A percentile compares a stretch with the other conserved stretches of the same genome.
Conservation (phyloP, 352 stramenopile genomes). For the Phytophthora cajani region DNA sequence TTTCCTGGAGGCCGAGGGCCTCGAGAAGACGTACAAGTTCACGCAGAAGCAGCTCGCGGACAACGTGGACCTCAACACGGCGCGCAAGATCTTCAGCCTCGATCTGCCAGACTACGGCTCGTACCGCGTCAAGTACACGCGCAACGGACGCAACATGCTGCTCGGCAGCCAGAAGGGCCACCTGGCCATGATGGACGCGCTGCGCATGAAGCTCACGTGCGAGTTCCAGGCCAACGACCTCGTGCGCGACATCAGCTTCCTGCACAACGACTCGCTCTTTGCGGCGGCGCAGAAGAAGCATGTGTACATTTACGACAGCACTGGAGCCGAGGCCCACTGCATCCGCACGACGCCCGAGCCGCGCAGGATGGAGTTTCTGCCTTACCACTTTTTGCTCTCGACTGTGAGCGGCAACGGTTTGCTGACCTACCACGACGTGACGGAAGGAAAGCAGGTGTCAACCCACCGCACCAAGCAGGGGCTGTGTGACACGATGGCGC, state of each 20-base stretch:
- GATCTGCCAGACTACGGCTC: conserved; percentile 92
- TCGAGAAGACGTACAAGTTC: conserved; percentile 97
- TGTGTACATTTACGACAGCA: conserved; percentile 98
- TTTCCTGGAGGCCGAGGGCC: conserved; percentile 94
- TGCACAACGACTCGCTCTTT: conserved; percentile 98
- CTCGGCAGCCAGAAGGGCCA: conserved; percentile 95
- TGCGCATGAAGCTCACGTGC: conserved; percentile 91
- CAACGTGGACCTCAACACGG: conserved; percentile 94
- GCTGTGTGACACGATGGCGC: conserved; percentile 91
- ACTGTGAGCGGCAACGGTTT: conserved; percentile 91
- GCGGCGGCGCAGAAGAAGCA: conserved; percentile 98
- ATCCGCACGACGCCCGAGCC: conserved; percentile 94
- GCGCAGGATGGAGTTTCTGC: conserved; percentile 95
- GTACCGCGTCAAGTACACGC: conserved; percentile 95
- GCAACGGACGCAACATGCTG: conserved; percentile 95
- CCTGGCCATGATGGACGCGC: conserved; percentile 94
- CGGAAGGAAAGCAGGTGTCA: conserved; percentile 93
- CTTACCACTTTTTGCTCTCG: conserved; percentile 99
- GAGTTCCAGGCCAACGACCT: conserved; percentile 96
- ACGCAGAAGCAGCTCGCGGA: conserved; percentile 89
- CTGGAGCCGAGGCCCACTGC: conserved; percentile 97
- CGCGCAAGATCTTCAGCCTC: conserved; percentile 96
- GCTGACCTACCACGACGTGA: conserved; percentile 97
- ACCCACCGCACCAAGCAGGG: conserved; percentile 94
- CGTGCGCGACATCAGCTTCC: conserved; percentile 95